Evolutionary conservation across 768 basidiomycete species (phyloP).

Genomic region (Lanmaoa rubissima): DNA sequence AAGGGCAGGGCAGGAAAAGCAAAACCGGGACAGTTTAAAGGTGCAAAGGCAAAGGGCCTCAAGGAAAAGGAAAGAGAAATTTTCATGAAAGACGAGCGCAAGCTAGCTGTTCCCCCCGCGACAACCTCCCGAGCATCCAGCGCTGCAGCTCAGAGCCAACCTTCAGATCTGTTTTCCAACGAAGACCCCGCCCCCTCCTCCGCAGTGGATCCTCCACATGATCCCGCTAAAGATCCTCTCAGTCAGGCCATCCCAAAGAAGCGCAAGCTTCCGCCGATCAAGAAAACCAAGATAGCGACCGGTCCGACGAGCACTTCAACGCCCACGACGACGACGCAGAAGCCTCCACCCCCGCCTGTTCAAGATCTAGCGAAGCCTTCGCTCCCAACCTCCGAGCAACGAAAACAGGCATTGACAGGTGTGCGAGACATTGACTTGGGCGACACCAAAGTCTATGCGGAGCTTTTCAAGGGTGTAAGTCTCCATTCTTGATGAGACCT

Average conservation of each 20-base stretch:
- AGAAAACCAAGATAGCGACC: constrained; percentile 52
- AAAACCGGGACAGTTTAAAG: constrained; percentile 14
- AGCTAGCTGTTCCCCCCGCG: constrained; percentile 16
- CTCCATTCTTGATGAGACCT: neutral
- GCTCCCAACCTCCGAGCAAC: constrained; percentile 26
- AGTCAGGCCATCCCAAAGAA: constrained; percentile 46
- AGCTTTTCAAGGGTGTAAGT: constrained; percentile 58
- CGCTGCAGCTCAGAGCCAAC: constrained; percentile 34
- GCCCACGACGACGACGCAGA: constrained; percentile 27
- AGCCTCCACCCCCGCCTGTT: constrained; percentile 7
- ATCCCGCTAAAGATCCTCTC: constrained; percentile 26
- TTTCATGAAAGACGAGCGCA: constrained; percentile 44
- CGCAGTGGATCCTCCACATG: constrained; percentile 8
- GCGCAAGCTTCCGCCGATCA: constrained; percentile 65
- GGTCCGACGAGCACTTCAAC: constrained; percentile 23
- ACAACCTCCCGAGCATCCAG: constrained; percentile 27
- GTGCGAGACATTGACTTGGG: constrained; percentile 61
- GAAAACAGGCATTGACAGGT: constrained; percentile 44
- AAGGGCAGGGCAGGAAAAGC: constrained; percentile 31
- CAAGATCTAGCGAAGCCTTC: constrained; percentile 30
- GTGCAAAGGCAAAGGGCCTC: constrained; percentile 29
- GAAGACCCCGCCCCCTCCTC: constrained; percentile 21
- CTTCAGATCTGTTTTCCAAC: constrained; percentile 30
- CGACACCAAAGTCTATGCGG: constrained; percentile 60
- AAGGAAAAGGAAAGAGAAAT: constrained; percentile 36